These are phyloP conservation scores for Schrenkiella parvula DNA, from an alignment of 345 rosid genomes.

Conservation along the genomic window DNA sequence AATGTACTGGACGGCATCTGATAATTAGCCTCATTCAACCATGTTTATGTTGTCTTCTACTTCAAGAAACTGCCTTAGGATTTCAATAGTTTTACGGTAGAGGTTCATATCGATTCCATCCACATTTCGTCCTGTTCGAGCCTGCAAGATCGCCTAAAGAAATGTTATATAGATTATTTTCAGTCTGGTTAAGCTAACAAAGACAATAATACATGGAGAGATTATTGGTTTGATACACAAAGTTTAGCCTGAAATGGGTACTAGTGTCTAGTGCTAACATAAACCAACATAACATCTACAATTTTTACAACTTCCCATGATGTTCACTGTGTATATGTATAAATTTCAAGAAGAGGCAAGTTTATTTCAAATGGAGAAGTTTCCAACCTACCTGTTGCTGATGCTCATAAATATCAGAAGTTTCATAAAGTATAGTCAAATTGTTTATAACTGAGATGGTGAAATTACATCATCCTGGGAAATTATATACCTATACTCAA, in stretches of 20 bases:
- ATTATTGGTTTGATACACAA: not conserved
- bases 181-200: not conserved
- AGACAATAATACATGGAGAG: not conserved
- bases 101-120: constrained; percentile 79
- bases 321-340: not conserved
- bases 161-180: not conserved
- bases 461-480: not conserved
- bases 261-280: not conserved
- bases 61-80: constrained; percentile 52
- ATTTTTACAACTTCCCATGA: not conserved
- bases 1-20: not conserved
- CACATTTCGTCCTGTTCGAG: constrained; percentile 76
- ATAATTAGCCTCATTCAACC: not conserved
- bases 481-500: no score
- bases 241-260: not conserved
- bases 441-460: not conserved
- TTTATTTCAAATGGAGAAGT: not conserved
- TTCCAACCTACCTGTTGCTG: not conserved
- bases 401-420: not conserved
- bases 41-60: constrained; percentile 12
- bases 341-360: not conserved
- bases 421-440: not conserved
- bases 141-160: constrained; percentile 60
- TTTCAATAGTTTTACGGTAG: constrained; percentile 56
- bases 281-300: not conserved